Evolutionary conservation across 2,329 filamentous ascomycete genomes (phyloP).

Genomic region (Nemania sp.): DNA sequence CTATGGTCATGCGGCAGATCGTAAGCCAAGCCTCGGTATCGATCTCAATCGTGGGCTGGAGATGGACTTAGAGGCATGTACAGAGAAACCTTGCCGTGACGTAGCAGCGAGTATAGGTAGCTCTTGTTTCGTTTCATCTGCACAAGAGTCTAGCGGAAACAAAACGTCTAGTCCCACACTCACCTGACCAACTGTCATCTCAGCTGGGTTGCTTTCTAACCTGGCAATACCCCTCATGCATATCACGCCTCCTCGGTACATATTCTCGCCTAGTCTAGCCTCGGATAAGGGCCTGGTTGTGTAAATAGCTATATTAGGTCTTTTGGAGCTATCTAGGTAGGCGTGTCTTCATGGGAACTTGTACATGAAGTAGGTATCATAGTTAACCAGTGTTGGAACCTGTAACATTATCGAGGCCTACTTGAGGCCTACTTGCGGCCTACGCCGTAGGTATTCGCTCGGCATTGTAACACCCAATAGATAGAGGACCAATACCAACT

Average conservation of each 20-base stretch:
- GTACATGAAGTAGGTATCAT: background rate
- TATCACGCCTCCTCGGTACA: conserved; percentile 22
- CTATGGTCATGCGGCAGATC: conserved; percentile 20
- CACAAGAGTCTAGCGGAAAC: conserved; percentile 10
- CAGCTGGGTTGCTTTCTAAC: conserved; percentile 14
- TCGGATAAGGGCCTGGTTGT: background rate
- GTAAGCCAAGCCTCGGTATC: conserved; percentile 26
- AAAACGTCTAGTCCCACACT: conserved; percentile 11
- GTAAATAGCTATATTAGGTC: background rate
- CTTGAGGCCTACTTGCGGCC: background rate
- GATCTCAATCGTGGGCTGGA: conserved; percentile 24
- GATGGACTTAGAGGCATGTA: background rate
- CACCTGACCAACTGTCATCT: conserved; percentile 22
- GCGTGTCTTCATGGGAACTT: background rate
- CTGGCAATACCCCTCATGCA: conserved; percentile 12
- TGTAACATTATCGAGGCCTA: background rate
- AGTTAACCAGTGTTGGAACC: conserved; percentile 6
- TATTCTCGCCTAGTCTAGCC: background rate
- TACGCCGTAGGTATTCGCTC: conserved; percentile 6
- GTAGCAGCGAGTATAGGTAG: conserved; percentile 16
- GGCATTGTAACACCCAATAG: background rate
- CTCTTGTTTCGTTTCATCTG: conserved; percentile 29
- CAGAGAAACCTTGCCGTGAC: conserved; percentile 11
- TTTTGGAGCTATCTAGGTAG: background rate
- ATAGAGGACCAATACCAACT: conserved; percentile 1